Evolutionary conservation across 208 protist genomes (phyloP).

Genomic region (Leishmania tarentolae): DNA sequence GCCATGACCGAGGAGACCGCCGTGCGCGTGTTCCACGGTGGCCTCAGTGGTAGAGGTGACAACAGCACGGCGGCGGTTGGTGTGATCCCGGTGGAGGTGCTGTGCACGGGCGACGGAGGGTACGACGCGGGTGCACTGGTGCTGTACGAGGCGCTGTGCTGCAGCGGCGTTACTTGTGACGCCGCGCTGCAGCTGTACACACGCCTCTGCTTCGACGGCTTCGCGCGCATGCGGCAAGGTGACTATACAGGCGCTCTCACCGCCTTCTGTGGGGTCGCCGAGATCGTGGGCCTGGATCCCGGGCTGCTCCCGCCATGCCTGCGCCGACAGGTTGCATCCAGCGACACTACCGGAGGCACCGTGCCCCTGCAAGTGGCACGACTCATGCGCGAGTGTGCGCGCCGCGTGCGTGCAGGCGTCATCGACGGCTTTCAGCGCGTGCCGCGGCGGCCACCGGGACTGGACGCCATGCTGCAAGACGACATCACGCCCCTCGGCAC

Average conservation of each 20-base stretch:
- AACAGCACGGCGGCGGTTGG: slow-evolving; percentile 8
- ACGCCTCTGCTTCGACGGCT: slow-evolving; percentile 21
- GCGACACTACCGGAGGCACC: neutral
- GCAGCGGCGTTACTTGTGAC: slow-evolving; percentile 4
- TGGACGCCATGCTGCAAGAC: neutral
- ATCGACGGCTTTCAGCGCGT: neutral
- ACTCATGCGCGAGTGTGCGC: slow-evolving; percentile 5
- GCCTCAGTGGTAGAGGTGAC: neutral
- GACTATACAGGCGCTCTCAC: slow-evolving; percentile 34
- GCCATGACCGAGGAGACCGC: slow-evolving; percentile 43
- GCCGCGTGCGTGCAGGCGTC: neutral
- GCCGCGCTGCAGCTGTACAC: slow-evolving; percentile 25
- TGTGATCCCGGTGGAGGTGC: slow-evolving; percentile 29
- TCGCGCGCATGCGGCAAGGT: slow-evolving; percentile 36
- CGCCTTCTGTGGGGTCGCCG: slow-evolving; percentile 15
- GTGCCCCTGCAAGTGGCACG: slow-evolving; percentile 1
- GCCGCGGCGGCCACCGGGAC: neutral
- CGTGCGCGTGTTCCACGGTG: slow-evolving; percentile 7
- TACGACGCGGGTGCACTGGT: slow-evolving; percentile 13
- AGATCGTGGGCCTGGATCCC: neutral
- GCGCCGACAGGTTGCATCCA: neutral
- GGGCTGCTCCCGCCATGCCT: slow-evolving; percentile 4
- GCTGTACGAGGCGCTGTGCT: slow-evolving; percentile 21
- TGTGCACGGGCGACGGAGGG: neutral
- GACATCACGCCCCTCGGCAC: neutral